Conservation (phyloP, 306 rosid species). For the Cucurbita pepo region DNA sequence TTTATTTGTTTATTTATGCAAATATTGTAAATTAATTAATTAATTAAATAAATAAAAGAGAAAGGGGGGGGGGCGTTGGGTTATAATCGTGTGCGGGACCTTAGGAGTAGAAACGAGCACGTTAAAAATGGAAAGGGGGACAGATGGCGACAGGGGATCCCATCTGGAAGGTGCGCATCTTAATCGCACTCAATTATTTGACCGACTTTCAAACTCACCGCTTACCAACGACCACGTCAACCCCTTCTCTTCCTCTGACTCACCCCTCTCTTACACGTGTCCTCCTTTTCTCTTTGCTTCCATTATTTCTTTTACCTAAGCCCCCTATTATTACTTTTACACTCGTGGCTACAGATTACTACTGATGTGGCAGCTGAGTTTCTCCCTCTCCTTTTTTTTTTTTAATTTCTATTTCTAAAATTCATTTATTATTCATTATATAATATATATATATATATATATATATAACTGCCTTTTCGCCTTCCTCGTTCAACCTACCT, state of each 20-base stretch:
- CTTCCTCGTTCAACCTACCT: too few relatives aligned
- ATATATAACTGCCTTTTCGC: too few relatives aligned
- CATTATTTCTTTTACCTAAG: too few relatives aligned
- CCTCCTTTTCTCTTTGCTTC: neutral
- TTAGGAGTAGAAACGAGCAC: neutral
- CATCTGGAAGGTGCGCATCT: neutral
- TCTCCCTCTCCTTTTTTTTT: too few relatives aligned
- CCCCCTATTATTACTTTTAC: too few relatives aligned
- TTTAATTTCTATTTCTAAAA: too few relatives aligned
- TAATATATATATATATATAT: too few relatives aligned
- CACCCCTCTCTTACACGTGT: conserved; percentile 1
- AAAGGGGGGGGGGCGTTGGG: neutral
- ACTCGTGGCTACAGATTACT: too few relatives aligned
- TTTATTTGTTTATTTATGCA: neutral
- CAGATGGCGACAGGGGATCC: neutral
- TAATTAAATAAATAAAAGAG: neutral
- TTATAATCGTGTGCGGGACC: neutral
- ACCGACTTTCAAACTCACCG: neutral
- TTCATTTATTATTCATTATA: too few relatives aligned
- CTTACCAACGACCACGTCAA: neutral
- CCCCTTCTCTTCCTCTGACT: neutral
- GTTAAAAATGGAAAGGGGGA: neutral
- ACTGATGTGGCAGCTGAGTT: too few relatives aligned
- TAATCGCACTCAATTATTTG: neutral
- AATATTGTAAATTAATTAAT: too few relatives aligned